These are phyloP conservation scores for Mycothermus thermophilus DNA, from an alignment of 495 filamentous ascomycete genomes.

Conservation along the genomic window DNA sequence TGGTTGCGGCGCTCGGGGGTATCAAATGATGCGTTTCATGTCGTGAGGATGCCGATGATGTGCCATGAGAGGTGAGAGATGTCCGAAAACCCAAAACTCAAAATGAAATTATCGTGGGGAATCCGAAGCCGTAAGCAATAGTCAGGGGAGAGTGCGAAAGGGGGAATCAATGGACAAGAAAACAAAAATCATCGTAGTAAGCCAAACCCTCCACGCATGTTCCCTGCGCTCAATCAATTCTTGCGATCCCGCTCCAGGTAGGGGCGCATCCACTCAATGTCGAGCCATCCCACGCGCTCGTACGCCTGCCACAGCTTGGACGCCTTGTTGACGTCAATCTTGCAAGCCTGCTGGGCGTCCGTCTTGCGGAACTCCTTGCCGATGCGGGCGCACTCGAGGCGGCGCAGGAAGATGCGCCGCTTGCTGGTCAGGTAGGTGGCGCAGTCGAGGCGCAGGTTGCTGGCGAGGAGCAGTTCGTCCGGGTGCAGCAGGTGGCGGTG, in stretches of 20 bases:
- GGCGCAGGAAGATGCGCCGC: slow-evolving; percentile 75
- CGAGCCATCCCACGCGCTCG: slow-evolving; percentile 81
- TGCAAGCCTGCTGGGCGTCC: slow-evolving; percentile 92
- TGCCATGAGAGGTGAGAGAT: too few relatives aligned
- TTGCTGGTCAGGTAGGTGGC: slow-evolving; percentile 92
- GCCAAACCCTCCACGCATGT: too few relatives aligned
- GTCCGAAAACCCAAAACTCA: not conserved
- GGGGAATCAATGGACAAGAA: not conserved
- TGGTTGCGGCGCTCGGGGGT: not conserved
- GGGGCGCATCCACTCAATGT: slow-evolving; percentile 43
- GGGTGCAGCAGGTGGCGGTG: slow-evolving; percentile 63
- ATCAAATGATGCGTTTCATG: slow-evolving; percentile 1
- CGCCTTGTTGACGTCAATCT: slow-evolving; percentile 98
- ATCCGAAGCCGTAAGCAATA: slow-evolving; percentile 1
- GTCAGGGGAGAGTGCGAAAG: not conserved
- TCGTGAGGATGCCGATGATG: too few relatives aligned
- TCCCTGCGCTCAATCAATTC: too few relatives aligned
- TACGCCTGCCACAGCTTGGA: slow-evolving; percentile 90
- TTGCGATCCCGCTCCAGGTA: slow-evolving; percentile 26
- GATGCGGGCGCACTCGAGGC: slow-evolving; percentile 51
- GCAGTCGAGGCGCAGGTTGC: slow-evolving; percentile 69
- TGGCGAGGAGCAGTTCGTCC: slow-evolving; percentile 65
- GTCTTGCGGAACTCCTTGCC: slow-evolving; percentile 92
- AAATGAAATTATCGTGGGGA: slow-evolving; percentile 1
- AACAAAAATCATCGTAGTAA: not conserved